Evolutionary conservation across 2,329 filamentous ascomycete species (phyloP).

Genomic region (Fusarium avenaceum): DNA sequence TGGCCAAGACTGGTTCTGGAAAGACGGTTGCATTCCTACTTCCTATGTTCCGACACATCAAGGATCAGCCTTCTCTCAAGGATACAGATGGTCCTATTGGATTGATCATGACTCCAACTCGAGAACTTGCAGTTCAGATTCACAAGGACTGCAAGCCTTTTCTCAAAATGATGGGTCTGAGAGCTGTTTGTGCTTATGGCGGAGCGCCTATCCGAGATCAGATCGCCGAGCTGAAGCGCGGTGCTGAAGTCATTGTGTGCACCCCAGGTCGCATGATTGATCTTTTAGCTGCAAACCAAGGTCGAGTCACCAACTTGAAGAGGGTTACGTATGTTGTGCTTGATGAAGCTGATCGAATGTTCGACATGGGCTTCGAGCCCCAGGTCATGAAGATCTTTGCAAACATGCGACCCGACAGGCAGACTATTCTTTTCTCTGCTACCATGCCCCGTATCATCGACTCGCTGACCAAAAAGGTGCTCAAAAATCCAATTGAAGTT

Average conservation of each 20-base stretch:
- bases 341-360: slow-evolving; percentile 98
- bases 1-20: slow-evolving; percentile 97
- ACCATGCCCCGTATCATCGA: slow-evolving; percentile 97
- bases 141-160: slow-evolving; percentile 96
- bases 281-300: slow-evolving; percentile 90
- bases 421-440: slow-evolving; percentile 95
- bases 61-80: slow-evolving; percentile 86
- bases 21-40: slow-evolving; percentile 97
- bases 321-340: slow-evolving; percentile 94
- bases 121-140: slow-evolving; percentile 94
- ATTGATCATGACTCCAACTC: slow-evolving; percentile 92
- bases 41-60: slow-evolving; percentile 98
- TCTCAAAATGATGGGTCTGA: slow-evolving; percentile 85
- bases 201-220: slow-evolving; percentile 97
- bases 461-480: slow-evolving; percentile 86
- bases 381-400: slow-evolving; percentile 97
- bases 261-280: slow-evolving; percentile 97
- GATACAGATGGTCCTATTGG: slow-evolving; percentile 89
- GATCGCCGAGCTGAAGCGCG: slow-evolving; percentile 95
- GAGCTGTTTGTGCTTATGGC: slow-evolving; percentile 92
- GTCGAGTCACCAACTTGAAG: slow-evolving; percentile 91
- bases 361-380: slow-evolving; percentile 99
- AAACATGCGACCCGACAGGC: slow-evolving; percentile 90
- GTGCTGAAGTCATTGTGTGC: slow-evolving; percentile 94
- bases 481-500: slow-evolving; percentile 89